A percentile compares a stretch with the other conserved stretches of the same genome.
phyloP scores from a whole-genome alignment of 164 flowering plant genomes.

The Macadamia tetraphylla region DNA sequence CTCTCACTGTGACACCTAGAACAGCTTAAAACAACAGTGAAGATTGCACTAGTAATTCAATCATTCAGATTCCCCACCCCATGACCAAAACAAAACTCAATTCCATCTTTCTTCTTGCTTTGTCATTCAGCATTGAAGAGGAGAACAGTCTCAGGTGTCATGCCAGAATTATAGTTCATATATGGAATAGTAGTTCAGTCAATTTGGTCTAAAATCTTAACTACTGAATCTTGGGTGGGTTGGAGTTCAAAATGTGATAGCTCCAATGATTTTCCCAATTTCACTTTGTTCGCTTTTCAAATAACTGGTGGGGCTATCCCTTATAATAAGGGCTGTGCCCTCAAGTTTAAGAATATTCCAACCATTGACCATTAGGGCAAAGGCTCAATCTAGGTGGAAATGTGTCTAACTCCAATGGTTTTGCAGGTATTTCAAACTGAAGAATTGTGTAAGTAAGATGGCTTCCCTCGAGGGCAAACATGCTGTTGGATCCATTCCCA shows the following conservation, averaged over 20 bases:
- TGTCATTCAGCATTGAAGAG: too few species aligned
- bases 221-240: too few species aligned
- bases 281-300: neutral
- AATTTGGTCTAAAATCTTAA: too few species aligned
- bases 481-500: conserved; percentile 69
- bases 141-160: too few species aligned
- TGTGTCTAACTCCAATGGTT: conserved; percentile 2
- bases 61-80: too few species aligned
- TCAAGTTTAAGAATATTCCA: neutral
- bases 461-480: conserved; percentile 55
- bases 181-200: too few species aligned
- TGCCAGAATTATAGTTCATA: too few species aligned
- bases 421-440: conserved; percentile 75
- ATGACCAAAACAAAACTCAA: too few species aligned
- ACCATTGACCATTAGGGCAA: neutral
- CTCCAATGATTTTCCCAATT: neutral
- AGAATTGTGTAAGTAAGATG: conserved; percentile 66
- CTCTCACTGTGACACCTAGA: too few species aligned
- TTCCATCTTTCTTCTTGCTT: too few species aligned
- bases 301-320: neutral
- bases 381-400: neutral
- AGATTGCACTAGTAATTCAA: too few species aligned
- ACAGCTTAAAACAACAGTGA: too few species aligned
- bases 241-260: neutral
- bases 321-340: neutral